A percentile compares a stretch with the other conserved stretches of the same genome.
Conservation (phyloP, 805 yeast genomes). For the Zygosaccharomyces gambellarensis region DNA sequence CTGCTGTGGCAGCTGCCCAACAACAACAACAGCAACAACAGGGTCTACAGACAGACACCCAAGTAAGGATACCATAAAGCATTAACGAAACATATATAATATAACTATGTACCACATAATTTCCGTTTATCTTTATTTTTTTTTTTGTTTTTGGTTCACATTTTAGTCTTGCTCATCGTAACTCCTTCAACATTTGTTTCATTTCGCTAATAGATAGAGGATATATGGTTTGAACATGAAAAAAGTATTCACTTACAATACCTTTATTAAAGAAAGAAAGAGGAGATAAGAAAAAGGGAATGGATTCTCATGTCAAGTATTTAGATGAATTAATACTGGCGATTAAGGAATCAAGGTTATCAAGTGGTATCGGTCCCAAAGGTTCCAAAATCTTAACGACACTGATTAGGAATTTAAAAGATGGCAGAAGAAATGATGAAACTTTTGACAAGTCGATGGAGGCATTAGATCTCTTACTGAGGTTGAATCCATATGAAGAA, state of each 20-base stretch:
- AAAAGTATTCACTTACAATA: neutral
- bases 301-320: slow-evolving; percentile 30
- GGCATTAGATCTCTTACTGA: slow-evolving; percentile 27
- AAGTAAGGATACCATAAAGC: slow-evolving; percentile 7
- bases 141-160: neutral
- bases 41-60: slow-evolving; percentile 12
- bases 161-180: no score
- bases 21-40: slow-evolving; percentile 22
- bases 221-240: neutral
- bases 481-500: slow-evolving; percentile 24
- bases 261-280: neutral
- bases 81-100: neutral
- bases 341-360: slow-evolving; percentile 19
- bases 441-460: slow-evolving; percentile 27
- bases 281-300: neutral
- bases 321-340: slow-evolving; percentile 30
- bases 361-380: slow-evolving; percentile 9
- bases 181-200: neutral
- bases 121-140: neutral
- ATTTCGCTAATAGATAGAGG: neutral
- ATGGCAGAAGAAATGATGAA: slow-evolving; percentile 8
- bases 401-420: slow-evolving; percentile 19
- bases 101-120: neutral
- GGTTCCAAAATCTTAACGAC: slow-evolving; percentile 22
- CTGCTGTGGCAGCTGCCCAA: slow-evolving; percentile 26